phyloP scores from a whole-genome alignment of 306 rosid species.

The Cicer bijugum region DNA sequence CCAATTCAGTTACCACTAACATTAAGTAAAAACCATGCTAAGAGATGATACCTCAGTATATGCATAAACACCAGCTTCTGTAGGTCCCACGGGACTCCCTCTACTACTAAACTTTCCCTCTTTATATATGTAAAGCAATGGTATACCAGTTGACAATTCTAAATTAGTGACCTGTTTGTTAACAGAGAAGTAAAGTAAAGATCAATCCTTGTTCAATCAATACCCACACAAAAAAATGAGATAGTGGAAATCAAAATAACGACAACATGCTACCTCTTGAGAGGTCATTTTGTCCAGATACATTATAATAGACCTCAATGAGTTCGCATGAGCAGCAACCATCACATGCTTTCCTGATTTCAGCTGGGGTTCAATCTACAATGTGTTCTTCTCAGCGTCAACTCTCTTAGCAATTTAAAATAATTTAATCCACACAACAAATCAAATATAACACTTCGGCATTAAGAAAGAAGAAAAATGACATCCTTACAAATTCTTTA shows the following conservation, averaged over 20 bases:
- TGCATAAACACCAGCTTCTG: conserved; percentile 95
- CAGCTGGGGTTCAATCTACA: conserved; percentile 86
- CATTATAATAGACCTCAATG: conserved; percentile 92
- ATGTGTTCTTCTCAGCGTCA: conserved; percentile 40
- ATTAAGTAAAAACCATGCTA: conserved; percentile 26
- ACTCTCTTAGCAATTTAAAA: conserved; percentile 16
- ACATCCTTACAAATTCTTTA: conserved; percentile 64
- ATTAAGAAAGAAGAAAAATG: conserved; percentile 21
- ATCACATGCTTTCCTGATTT: conserved; percentile 82
- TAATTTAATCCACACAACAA: conserved; percentile 25
- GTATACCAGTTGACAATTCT: conserved; percentile 92
- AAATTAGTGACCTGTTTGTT: conserved; percentile 67
- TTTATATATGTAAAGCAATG: conserved; percentile 90
- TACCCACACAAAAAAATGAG: conserved; percentile 5
- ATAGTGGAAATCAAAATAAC: conserved; percentile 25
- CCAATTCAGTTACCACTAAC: conserved; percentile 19
- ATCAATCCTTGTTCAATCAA: conserved; percentile 29
- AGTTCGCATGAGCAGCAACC: conserved; percentile 98
- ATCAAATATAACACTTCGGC: conserved; percentile 20
- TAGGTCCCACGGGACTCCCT: conserved; percentile 90
- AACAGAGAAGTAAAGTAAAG: conserved; percentile 20
- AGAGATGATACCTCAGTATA: conserved; percentile 68
- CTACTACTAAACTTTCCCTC: conserved; percentile 75
- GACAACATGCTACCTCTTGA: conserved; percentile 68
- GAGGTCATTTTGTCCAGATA: conserved; percentile 87